phyloP scores from a whole-genome alignment of 805 yeast genomes.

The Starmerella tilneyi region DNA sequence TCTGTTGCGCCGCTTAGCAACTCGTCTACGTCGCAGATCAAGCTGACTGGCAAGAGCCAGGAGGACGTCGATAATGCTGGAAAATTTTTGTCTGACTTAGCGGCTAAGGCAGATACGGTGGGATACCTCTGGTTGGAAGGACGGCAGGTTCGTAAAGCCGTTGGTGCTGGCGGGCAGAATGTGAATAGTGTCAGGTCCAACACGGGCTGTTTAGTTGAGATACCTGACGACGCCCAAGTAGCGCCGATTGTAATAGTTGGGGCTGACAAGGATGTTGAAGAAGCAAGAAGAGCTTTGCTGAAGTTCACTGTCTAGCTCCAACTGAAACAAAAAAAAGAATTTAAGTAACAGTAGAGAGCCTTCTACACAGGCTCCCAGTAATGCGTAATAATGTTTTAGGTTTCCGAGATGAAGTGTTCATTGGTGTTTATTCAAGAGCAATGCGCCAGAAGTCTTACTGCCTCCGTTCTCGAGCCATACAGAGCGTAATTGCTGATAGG shows the following conservation, averaged over 20 bases:
- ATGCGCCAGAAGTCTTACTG: too few relatives aligned
- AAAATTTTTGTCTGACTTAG: slow-evolving; percentile 40
- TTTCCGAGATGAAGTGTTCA: too few relatives aligned
- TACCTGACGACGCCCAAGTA: slow-evolving; percentile 10
- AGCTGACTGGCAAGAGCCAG: slow-evolving; percentile 42
- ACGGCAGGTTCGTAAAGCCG: slow-evolving; percentile 34
- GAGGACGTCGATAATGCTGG: slow-evolving; percentile 46
- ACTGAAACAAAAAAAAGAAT: not conserved
- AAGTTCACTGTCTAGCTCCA: slow-evolving; percentile 1
- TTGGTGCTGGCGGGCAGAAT: slow-evolving; percentile 69
- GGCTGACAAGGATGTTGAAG: slow-evolving; percentile 12
- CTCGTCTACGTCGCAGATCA: not conserved
- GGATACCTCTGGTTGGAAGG: slow-evolving; percentile 56
- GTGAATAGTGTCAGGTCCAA: slow-evolving; percentile 51
- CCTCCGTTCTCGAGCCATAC: too few relatives aligned
- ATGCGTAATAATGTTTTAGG: not conserved
- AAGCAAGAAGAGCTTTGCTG: slow-evolving; percentile 13
- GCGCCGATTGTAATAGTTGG: slow-evolving; percentile 15
- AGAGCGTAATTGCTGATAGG: too few relatives aligned
- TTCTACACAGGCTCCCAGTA: not conserved
- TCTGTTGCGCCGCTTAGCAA: not conserved
- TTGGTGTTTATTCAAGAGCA: too few relatives aligned
- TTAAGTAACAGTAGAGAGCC: not conserved
- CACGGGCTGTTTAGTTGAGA: slow-evolving; percentile 30
- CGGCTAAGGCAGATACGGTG: slow-evolving; percentile 35